Conservation (phyloP, 1,284 basidiomycete species). For the Phlebopus sp. region DNA sequence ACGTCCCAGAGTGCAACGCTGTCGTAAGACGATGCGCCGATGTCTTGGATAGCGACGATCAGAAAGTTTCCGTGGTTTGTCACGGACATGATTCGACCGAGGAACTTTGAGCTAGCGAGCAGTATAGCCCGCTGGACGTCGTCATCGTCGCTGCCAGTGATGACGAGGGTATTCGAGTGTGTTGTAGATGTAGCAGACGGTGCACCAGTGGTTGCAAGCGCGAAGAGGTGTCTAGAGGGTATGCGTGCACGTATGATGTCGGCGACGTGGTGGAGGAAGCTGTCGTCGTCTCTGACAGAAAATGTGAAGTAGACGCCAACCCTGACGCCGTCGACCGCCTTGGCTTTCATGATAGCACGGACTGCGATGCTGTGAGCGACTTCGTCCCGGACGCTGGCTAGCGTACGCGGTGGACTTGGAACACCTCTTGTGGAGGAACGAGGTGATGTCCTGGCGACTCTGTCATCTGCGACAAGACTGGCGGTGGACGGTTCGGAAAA, state of each 20-base stretch:
- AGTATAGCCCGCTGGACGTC: constrained; percentile 62
- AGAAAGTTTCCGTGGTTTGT: constrained; percentile 39
- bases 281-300: constrained; percentile 49
- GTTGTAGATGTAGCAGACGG: constrained; percentile 21
- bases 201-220: constrained; percentile 47
- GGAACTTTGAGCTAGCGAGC: constrained; percentile 60
- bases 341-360: constrained; percentile 49
- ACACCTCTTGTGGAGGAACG: constrained; percentile 6
- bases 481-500: constrained; percentile 29
- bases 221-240: constrained; percentile 51
- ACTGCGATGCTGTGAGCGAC: constrained; percentile 60
- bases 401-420: constrained; percentile 35
- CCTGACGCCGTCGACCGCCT: constrained; percentile 47
- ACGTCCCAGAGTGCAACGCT: constrained; percentile 63
- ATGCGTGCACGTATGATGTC: constrained; percentile 41
- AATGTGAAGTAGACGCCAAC: constrained; percentile 58
- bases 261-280: constrained; percentile 54
- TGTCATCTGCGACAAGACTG: constrained; percentile 7
- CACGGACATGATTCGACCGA: constrained; percentile 49
- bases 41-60: constrained; percentile 47
- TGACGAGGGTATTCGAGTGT: constrained; percentile 45
- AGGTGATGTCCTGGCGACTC: constrained; percentile 2
- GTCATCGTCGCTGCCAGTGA: constrained; percentile 52
- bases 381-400: constrained; percentile 60
- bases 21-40: constrained; percentile 55